phyloP scores from a whole-genome alignment of 768 basidiomycete species.

The Chalciporus piperatus region DNA sequence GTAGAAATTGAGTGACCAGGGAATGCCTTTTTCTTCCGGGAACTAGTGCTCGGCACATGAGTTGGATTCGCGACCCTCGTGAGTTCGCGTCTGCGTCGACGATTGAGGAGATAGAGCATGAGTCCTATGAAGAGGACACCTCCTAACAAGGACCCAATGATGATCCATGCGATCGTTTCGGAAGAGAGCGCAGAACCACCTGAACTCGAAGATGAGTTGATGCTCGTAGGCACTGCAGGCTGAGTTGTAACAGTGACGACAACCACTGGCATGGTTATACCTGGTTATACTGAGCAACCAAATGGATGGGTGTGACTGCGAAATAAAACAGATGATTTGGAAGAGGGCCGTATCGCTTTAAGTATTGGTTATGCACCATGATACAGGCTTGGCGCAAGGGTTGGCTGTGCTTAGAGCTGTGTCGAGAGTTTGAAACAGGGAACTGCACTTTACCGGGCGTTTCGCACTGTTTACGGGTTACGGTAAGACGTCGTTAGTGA shows the following conservation, averaged over 20 bases:
- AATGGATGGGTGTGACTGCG: neutral
- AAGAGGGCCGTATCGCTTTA: no score
- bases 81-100: slow-evolving; percentile 12
- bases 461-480: no score
- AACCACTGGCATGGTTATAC: slow-evolving; percentile 11
- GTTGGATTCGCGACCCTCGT: slow-evolving; percentile 13
- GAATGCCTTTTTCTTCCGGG: neutral
- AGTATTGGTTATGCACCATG: no score
- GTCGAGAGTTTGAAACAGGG: no score
- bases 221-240: neutral
- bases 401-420: no score
- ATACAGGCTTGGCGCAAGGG: no score
- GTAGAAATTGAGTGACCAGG: slow-evolving; percentile 10
- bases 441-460: no score
- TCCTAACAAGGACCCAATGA: slow-evolving; percentile 18
- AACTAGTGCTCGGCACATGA: neutral
- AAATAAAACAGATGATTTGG: neutral
- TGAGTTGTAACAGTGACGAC: slow-evolving; percentile 9
- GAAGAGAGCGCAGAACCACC: slow-evolving; percentile 6
- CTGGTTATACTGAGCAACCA: neutral
- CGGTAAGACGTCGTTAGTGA: no score
- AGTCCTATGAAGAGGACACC: slow-evolving; percentile 10
- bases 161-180: slow-evolving; percentile 17
- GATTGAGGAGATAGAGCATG: slow-evolving; percentile 11
- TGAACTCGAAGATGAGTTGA: neutral